phyloP scores from a whole-genome alignment of 176 grass and related monocot species.

The Areca catechu region DNA sequence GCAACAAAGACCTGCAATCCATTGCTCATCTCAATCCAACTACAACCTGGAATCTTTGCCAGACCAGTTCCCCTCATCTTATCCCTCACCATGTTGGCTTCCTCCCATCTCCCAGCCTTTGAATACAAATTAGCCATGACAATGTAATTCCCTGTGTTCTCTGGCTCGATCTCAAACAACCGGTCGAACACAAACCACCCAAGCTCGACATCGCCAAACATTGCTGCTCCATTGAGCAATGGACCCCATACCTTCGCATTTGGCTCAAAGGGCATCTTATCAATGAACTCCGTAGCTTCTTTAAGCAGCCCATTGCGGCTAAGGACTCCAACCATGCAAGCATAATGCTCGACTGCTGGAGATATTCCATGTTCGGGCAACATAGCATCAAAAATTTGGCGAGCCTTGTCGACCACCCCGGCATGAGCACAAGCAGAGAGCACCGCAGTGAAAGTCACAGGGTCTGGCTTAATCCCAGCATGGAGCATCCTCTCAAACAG shows the following conservation, averaged over 20 bases:
- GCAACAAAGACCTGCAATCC: constrained; percentile 23
- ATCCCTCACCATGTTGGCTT: constrained; percentile 46
- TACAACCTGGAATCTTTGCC: constrained; percentile 50
- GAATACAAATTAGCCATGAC: constrained; percentile 69
- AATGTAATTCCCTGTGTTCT: constrained; percentile 58
- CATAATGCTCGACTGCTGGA: constrained; percentile 45
- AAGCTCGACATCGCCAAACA: constrained; percentile 38
- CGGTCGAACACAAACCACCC: constrained; percentile 34
- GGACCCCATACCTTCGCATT: constrained; percentile 57
- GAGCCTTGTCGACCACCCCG: constrained; percentile 46
- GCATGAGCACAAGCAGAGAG: constrained; percentile 52
- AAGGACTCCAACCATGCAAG: constrained; percentile 54
- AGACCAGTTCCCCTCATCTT: constrained; percentile 44
- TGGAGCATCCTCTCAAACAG: constrained; percentile 43
- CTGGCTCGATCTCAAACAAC: constrained; percentile 45
- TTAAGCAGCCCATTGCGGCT: constrained; percentile 47
- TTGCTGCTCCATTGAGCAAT: constrained; percentile 49
- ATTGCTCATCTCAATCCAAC: constrained; percentile 43
- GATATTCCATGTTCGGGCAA: constrained; percentile 23
- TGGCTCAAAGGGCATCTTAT: constrained; percentile 46
- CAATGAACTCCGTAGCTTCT: constrained; percentile 42
- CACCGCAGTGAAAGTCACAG: constrained; percentile 43
- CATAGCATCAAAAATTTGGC: constrained; percentile 51
- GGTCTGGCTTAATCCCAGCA: constrained; percentile 29
- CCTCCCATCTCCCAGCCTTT: constrained; percentile 57